A percentile compares a stretch with the other conserved stretches of the same genome.
Evolutionary conservation across 176 grass and related monocot genomes (phyloP).

Genomic region (Metroxylon sagu): DNA sequence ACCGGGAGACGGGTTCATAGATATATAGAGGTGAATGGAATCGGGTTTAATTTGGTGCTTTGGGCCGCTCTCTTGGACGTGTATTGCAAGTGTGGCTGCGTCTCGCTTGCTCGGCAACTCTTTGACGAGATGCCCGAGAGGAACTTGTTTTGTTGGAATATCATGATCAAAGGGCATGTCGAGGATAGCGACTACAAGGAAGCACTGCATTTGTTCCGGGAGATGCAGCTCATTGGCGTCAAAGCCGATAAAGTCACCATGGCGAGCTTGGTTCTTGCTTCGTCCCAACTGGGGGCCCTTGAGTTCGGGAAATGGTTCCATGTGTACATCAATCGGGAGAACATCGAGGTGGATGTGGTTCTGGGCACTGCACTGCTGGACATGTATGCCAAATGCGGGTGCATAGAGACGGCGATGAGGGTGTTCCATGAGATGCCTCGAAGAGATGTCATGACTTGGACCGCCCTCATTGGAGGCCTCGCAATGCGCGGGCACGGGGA

Average conservation of each 20-base stretch:
- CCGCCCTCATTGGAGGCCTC: constrained; percentile 9
- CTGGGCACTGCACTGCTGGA: constrained; percentile 18
- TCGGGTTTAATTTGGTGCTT: constrained; percentile 13
- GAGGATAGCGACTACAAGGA: constrained; percentile 13
- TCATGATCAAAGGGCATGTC: constrained; percentile 15
- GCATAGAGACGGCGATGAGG: constrained; percentile 3
- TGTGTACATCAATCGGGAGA: constrained; percentile 5
- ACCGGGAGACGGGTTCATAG: constrained; percentile 15
- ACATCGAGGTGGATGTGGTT: constrained; percentile 7
- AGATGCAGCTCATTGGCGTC: constrained; percentile 7
- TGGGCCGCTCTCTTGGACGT: constrained; percentile 14
- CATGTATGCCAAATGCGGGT: constrained; percentile 16
- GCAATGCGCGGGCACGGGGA: constrained; percentile 13
- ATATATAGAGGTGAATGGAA: constrained; percentile 4
- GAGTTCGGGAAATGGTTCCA: constrained; percentile 21
- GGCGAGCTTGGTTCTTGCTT: constrained; percentile 7
- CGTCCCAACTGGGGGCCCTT: constrained; percentile 11
- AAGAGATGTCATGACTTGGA: constrained; percentile 17
- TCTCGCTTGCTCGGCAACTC: constrained; percentile 4
- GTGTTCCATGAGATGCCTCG: constrained; percentile 8
- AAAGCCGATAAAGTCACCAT: constrained; percentile 17
- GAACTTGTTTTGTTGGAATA: constrained; percentile 15
- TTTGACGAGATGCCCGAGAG: constrained; percentile 14
- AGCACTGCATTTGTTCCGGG: constrained; percentile 5
- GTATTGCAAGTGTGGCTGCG: constrained; percentile 15